These are phyloP conservation scores for Ilex aquifolium DNA, from an alignment of 257 asterid genomes.

Conservation along the genomic window DNA sequence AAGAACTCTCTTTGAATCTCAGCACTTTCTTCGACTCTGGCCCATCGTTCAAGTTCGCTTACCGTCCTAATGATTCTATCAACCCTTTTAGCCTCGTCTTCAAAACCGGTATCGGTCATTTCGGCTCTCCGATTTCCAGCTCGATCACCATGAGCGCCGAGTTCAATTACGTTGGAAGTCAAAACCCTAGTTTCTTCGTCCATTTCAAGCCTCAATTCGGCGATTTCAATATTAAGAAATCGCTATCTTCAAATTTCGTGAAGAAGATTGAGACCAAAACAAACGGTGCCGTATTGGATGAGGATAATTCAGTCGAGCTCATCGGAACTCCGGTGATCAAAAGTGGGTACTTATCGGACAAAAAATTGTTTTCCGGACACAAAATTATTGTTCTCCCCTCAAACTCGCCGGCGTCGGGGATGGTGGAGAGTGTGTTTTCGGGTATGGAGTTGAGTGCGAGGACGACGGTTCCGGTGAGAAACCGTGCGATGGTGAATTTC, in stretches of 20 bases:
- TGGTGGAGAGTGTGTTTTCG: constrained; percentile 37
- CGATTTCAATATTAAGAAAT: constrained; percentile 62
- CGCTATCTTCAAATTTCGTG: constrained; percentile 44
- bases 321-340: constrained; percentile 24
- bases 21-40: constrained; percentile 66
- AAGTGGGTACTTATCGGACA: constrained; percentile 18
- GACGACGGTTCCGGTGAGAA: constrained; percentile 54
- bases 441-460: constrained; percentile 61
- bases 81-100: constrained; percentile 74
- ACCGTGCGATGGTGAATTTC: constrained; percentile 52
- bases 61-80: constrained; percentile 71
- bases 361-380: constrained; percentile 11
- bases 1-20: constrained; percentile 64
- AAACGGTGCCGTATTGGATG: constrained; percentile 15
- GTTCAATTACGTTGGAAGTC: constrained; percentile 51
- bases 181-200: constrained; percentile 76
- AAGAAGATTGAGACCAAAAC: constrained; percentile 27
- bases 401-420: constrained; percentile 45
- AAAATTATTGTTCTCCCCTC: constrained; percentile 27
- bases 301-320: not conserved
- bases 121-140: constrained; percentile 78
- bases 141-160: constrained; percentile 92
- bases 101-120: constrained; percentile 81
- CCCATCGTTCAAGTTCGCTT: constrained; percentile 60
- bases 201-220: constrained; percentile 84